Evolutionary conservation across 768 basidiomycete species (phyloP), one percentile per base, ranked within the genome.

Genomic region (Amanita fuliginea): DNA sequence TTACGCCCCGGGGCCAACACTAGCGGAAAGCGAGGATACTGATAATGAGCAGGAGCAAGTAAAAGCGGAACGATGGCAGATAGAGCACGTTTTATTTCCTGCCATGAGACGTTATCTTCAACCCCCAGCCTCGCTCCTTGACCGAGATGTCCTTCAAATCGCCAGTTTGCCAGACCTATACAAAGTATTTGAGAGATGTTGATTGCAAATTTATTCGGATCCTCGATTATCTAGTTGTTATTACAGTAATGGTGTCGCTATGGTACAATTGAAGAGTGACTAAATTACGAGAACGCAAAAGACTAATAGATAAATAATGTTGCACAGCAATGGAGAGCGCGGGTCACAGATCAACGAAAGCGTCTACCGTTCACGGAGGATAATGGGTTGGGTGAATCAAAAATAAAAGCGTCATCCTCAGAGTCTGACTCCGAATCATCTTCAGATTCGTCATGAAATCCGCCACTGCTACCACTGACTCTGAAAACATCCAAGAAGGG

Each of bases 161-260:
- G 93, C 96, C 8, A 86, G 79, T 62, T 65, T 98, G 37, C 92
- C 92, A 1, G 91, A 94, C 54, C 68, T 99, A 47, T 99, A 96
- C 64, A 83, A 86, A 54, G 87, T 97, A 0, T 99, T 98, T 59
- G 94, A 98, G 66, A 67, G 94, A 54, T 97, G 94, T 60, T 97
- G 61, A 71, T 39, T 14, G 42, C 28, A 35, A 11, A 22, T 3
- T 39, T n/a, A 16, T 16, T 36, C 14, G 35, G 18, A 37, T 37
- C n/a, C 5, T 37, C n/a, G 5, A 46, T 46, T 34, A 33, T 46
- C 33, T 45, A 14, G 13, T n/a, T 24, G 19, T 36, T 39, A 42
- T 21, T 49, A 41, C 47, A 49, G 48, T 34, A 18, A 10, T 33
- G 19, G 22, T 28, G 36, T 18, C 16, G 16, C 35, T 45, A 45